Percentiles rank a stretch among this genome's conserved stretches.
These are phyloP conservation scores for Nepenthes gracilis DNA, from an alignment of 148 eudicot genomes.

Conservation along the genomic window DNA sequence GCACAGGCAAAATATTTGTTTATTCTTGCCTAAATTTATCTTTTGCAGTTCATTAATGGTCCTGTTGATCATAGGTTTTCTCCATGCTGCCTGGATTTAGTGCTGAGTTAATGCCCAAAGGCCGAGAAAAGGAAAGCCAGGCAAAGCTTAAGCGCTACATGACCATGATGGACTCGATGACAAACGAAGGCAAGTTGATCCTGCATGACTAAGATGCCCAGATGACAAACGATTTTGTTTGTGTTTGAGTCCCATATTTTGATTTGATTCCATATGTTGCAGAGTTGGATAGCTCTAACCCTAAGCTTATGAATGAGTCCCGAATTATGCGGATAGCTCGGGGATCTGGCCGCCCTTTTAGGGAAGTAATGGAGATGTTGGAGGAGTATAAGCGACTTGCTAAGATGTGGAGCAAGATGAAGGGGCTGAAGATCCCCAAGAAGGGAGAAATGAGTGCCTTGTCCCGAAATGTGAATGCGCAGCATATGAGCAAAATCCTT, in stretches of 20 bases:
- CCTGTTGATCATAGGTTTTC: constrained; percentile 45
- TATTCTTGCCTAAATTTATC: too few species aligned
- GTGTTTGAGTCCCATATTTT: not conserved
- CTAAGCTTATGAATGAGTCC: constrained; percentile 75
- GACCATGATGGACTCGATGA: constrained; percentile 99
- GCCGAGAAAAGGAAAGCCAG: constrained; percentile 89
- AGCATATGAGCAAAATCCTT: constrained; percentile 80
- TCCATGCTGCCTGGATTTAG: constrained; percentile 90
- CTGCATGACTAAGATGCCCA: not conserved
- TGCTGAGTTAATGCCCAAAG: constrained; percentile 81
- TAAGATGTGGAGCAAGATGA: constrained; percentile 91
- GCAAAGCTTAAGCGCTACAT: constrained; percentile 86
- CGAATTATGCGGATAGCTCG: constrained; percentile 90
- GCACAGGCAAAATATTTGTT: not conserved
- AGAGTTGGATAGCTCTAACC: constrained; percentile 92
- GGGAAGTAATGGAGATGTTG: constrained; percentile 79
- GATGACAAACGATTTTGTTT: not conserved
- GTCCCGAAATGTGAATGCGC: constrained; percentile 82
- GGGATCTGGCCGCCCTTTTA: constrained; percentile 62
- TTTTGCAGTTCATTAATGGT: not conserved
- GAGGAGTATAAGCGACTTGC: constrained; percentile 90
- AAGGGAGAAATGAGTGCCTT: constrained; percentile 92
- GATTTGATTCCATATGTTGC: constrained; percentile 7
- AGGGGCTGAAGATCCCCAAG: constrained; percentile 89
- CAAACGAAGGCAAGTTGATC: constrained; percentile 58